Base-by-base conservation (phyloP, 371 early-diverging fungal genomes). In the Entomophthora muscae region DNA sequence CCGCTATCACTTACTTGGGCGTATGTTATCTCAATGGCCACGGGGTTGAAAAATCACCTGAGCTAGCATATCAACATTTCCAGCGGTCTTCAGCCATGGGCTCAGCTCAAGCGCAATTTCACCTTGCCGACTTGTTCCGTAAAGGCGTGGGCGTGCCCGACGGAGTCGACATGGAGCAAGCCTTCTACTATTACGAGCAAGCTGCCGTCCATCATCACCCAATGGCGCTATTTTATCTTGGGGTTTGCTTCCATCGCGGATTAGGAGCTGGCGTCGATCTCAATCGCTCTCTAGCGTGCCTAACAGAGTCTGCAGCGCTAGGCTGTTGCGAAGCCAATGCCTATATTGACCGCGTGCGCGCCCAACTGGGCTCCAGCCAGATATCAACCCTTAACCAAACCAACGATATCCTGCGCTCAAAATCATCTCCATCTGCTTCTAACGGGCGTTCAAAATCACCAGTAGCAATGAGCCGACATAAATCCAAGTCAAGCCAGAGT, bases 21-120 rank as follows among this genome's bases (percentile, higher is more conserved):
- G 84, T 80, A 63, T 91, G 91, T 68, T 88, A 82, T 61, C 83
- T 83, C 5, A 85, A 89, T 63, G 91, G 91, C 17, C 78, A 82
- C 60, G 90, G 87, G 33, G 72, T 74, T 28, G 66, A 69, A 7
- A 74, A 74, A 42, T 76, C 84, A 68, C 68, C 75, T 17, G 23
- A 29, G 13, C 27, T 29, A 28, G 57, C 57, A 3, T 57, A 57
- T 26, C 57, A 57, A 26, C 31, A 22, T 22, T 57, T 57, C 29
- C 3, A 29, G 13, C 27, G 31, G 57, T 23, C 57, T 13, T 12
- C 57, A 3, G 13, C 57, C 29, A 22, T 26, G 22, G 57, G 57
- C 7, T 57, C 57, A 28, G 57, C 57, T 22, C 57, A 57, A 28
- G 57, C 57, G 21, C 24, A 29, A 10, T 57, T 57, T 26, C 24